These are phyloP conservation scores for Osmanthus fragrans DNA, from an alignment of 257 asterid genomes.

Conservation along the genomic window DNA sequence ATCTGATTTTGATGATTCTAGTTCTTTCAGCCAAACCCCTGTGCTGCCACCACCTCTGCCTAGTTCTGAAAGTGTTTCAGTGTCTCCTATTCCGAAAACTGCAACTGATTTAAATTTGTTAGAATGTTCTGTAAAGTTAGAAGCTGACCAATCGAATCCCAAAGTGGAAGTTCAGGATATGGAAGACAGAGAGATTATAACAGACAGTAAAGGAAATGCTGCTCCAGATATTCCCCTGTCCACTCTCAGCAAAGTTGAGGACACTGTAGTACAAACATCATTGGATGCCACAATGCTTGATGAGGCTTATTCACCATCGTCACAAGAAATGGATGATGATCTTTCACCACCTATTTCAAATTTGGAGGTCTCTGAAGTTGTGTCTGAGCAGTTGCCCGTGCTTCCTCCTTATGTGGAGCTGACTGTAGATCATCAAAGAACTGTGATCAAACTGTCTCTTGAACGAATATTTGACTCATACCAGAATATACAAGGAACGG, in stretches of 20 bases:
- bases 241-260: conserved; percentile 51
- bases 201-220: conserved; percentile 43
- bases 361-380: conserved; percentile 50
- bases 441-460: conserved; percentile 54
- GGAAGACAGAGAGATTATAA: conserved; percentile 38
- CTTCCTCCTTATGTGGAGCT: conserved; percentile 65
- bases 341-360: conserved; percentile 48
- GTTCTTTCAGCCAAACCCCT: conserved; percentile 33
- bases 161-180: conserved; percentile 45
- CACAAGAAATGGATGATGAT: conserved; percentile 70
- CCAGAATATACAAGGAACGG: conserved; percentile 55
- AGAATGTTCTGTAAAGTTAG: conserved; percentile 37
- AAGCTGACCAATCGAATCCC: conserved; percentile 32
- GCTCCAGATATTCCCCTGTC: conserved; percentile 35
- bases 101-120: conserved; percentile 39
- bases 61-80: conserved; percentile 41
- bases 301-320: conserved; percentile 77
- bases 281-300: conserved; percentile 42
- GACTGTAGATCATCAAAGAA: conserved; percentile 58
- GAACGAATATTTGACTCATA: conserved; percentile 70
- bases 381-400: conserved; percentile 52
- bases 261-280: conserved; percentile 36
- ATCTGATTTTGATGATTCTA: conserved; percentile 50
- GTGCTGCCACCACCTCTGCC: conserved; percentile 36
- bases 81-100: conserved; percentile 41